These are phyloP conservation scores for Hebeloma cylindrosporum DNA, from an alignment of 768 basidiomycete genomes.

Conservation along the genomic window DNA sequence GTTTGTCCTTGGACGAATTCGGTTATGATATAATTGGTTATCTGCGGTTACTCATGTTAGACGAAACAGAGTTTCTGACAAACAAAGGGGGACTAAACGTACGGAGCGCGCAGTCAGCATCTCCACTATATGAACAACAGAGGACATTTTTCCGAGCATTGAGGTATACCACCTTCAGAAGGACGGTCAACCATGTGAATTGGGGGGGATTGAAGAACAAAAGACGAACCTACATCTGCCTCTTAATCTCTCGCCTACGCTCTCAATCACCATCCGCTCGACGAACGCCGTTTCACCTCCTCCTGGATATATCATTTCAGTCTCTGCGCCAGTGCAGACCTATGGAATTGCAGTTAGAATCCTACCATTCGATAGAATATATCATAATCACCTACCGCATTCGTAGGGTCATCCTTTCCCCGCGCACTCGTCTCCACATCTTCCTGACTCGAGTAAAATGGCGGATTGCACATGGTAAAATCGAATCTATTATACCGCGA, in stretches of 20 bases:
- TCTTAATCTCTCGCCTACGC: constrained; percentile 51
- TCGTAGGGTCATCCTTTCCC: constrained; percentile 65
- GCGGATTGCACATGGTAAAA: constrained; percentile 95
- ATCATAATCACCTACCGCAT: constrained; percentile 54
- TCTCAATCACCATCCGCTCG: constrained; percentile 71
- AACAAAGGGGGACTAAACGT: constrained; percentile 5
- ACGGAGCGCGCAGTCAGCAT: constrained; percentile 45
- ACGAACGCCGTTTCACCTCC: constrained; percentile 90
- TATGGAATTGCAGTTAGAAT: constrained; percentile 24
- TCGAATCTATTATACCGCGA: constrained; percentile 51
- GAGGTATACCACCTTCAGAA: constrained; percentile 86
- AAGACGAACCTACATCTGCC: constrained; percentile 56
- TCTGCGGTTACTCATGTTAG: too few relatives aligned
- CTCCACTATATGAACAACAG: constrained; percentile 60
- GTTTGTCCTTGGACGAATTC: constrained; percentile 88
- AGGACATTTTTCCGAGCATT: constrained; percentile 85
- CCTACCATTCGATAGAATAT: not conserved
- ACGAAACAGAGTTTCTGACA: not conserved
- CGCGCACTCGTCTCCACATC: constrained; percentile 63
- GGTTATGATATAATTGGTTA: constrained; percentile 83
- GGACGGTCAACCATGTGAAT: not conserved
- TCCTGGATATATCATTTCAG: constrained; percentile 80
- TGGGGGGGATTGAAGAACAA: not conserved
- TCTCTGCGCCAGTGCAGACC: constrained; percentile 84
- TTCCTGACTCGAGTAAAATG: constrained; percentile 79